Base-by-base conservation (phyloP, 2,329 filamentous ascomycete genomes). In the Aspergillus brunneoviolaceus region DNA sequence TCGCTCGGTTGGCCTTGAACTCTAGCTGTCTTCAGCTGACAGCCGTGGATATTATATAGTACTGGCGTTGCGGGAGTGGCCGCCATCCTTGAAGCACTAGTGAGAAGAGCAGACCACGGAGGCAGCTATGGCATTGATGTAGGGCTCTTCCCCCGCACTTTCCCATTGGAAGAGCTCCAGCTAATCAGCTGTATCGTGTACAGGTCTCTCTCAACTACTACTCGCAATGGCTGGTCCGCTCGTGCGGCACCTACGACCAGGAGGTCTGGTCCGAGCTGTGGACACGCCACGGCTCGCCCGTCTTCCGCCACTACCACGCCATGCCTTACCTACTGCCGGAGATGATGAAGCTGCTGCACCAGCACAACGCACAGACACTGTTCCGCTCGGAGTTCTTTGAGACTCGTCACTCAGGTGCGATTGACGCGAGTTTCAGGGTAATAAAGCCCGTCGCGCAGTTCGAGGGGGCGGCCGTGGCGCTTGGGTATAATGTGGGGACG, bases 361-460 rank as follows among this genome's bases (percentile, higher is more conserved):
- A 61, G 4, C 79, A 69, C 65, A 82, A 25, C 58, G 72, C 21
- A 0, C 61, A 71, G 5, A 70, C 71, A 0, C 61, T 85, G 1
- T 80, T 85, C 58, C 74, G 79, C 4, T 75, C 79, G 0, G 70
- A 73, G 0, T 85, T 83, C 69, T 85, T 85, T 59, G 77, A 82
- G 67, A 65, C 67, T 27, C 67, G 76, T n/a, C 62, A 71, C 12
- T 72, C 73, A 3, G 72, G 73, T 52, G 75, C 75, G 2, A 23
- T 60, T 2, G 27, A 51, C n/a, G 31, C 21, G 63, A 82, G 1
- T 71, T 84, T 21, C 49, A 45, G 42, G 31, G 61, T 70, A 4
- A 73, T 80, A 7, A 82, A 80, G 63, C 81, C 82, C 0, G 69
- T 84, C 6, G 71, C 80, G 6, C 69, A 73, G 48, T 84, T 77